Conservation (phyloP, 768 basidiomycete genomes). For the Trametopsis cervina region DNA sequence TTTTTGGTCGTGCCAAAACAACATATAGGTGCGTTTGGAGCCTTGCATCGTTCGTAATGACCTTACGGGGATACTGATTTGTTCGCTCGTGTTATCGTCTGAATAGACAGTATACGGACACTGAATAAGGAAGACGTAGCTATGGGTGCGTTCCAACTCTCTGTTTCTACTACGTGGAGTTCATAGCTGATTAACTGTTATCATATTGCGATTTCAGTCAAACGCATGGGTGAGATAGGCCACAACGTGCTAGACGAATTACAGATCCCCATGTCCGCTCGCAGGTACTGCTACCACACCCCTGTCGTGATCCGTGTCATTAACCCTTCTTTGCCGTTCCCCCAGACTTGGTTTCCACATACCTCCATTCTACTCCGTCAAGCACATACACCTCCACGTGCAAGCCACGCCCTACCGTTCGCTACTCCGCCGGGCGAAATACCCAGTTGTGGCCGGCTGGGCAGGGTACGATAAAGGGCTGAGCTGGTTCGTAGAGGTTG, state of each 20-base stretch:
- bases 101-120: conserved; percentile 47
- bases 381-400: conserved; percentile 72
- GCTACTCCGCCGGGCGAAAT: conserved; percentile 33
- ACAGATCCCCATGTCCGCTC: conserved; percentile 32
- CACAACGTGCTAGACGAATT: conserved; percentile 42
- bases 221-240: conserved; percentile 44
- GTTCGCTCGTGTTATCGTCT: background rate
- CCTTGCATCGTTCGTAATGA: no score
- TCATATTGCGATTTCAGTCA: conserved; percentile 28
- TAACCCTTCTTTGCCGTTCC: background rate
- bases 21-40: conserved; percentile 32
- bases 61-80: background rate
- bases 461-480: conserved; percentile 50
- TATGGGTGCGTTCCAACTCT: conserved; percentile 33
- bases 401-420: conserved; percentile 61
- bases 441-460: conserved; percentile 36
- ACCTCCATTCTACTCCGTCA: conserved; percentile 66
- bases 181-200: background rate
- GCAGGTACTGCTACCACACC: conserved; percentile 34
- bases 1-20: conserved; percentile 29
- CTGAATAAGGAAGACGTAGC: conserved; percentile 37
- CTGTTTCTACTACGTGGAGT: no score
- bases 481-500: conserved; percentile 65
- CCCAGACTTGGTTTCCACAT: conserved; percentile 76
- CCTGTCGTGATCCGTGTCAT: no score